Base-by-base conservation (phyloP, 164 flowering plant species). In the Nymphaea colorata region DNA sequence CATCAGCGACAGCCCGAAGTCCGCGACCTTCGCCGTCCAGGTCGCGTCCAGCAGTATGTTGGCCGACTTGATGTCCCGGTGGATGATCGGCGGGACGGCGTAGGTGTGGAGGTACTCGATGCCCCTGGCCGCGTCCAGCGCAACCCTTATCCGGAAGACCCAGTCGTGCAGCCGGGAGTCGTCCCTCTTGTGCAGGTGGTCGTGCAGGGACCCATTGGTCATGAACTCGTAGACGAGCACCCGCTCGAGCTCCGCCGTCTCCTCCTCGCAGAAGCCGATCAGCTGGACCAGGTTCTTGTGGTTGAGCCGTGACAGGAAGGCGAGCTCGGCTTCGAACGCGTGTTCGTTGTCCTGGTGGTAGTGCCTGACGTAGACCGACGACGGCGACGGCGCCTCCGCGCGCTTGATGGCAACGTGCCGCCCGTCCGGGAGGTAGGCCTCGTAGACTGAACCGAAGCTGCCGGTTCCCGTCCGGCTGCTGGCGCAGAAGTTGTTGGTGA, bases 51-150 rank as follows among this genome's bases (percentile, higher is more conserved):
- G 87, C 45, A 93, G 61, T 6, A 93, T 90, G 84, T 93, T 93
- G 3, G 95, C 85, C 0, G 96, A 82, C 78, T 93, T 93, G 71
- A 93, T 87, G 75, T 93, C 98, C 0, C 96, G 83, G 72, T 93
- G 98, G 4, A 93, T 87, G 69, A 93, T 74, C 0, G 82, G 74
- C 2, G 96, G 96, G 5, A 80, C 81, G 0, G 89, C 88, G 47
- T 80, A 93, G 18, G 62, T 73, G 72, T 93, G 98, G 2, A 93
- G 83, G 81, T 93, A 93, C 77, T 93, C 84, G 3, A 93, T 72
- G 47, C 96, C 98, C 12, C 91, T 66, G 3, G 96, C 98, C 0
- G 93, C 93, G 44, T 90, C 89, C 0, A 93, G 75, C 0, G 96
- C 96, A 43, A 86, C 85, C 64, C 73, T 75, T 43, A 93, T 59